These are phyloP conservation scores for Fusarium coffeatum DNA, from an alignment of 2,329 filamentous ascomycete genomes.

Conservation along the genomic window DNA sequence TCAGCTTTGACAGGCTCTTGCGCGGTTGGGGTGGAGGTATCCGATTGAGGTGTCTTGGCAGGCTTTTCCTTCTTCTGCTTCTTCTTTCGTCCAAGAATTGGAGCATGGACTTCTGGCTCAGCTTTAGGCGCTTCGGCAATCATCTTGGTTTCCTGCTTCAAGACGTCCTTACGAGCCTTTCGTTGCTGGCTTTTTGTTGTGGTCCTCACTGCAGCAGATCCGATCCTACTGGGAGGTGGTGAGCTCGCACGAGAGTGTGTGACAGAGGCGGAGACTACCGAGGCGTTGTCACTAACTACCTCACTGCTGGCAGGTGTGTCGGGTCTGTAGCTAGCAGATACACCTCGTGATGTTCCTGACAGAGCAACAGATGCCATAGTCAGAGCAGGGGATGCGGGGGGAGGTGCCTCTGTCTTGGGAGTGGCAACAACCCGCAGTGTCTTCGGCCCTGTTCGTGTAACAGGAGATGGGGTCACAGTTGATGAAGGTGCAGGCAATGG, in stretches of 20 bases:
- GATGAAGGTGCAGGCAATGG: conserved; percentile 62
- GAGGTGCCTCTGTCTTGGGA: conserved; percentile 69
- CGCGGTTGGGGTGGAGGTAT: conserved; percentile 3
- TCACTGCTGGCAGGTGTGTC: conserved; percentile 77
- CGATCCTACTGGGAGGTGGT: conserved; percentile 73
- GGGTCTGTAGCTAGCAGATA: conserved; percentile 63
- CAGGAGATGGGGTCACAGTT: conserved; percentile 60
- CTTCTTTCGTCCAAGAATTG: conserved; percentile 83
- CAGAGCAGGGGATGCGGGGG: conserved; percentile 50
- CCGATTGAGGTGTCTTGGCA: conserved; percentile 36
- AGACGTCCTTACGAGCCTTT: conserved; percentile 77
- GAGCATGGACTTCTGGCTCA: conserved; percentile 71
- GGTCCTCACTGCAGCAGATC: conserved; percentile 73
- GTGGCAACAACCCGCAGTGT: conserved; percentile 77
- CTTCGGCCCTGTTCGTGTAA: conserved; percentile 66
- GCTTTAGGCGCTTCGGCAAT: conserved; percentile 63
- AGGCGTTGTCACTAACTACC: conserved; percentile 80
- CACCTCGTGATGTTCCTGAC: conserved; percentile 46
- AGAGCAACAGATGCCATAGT: conserved; percentile 49
- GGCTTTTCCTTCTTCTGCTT: conserved; percentile 82
- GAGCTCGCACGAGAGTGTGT: conserved; percentile 77
- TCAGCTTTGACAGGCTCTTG: conserved; percentile 32
- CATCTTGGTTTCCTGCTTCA: conserved; percentile 70
- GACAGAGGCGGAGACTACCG: conserved; percentile 76
- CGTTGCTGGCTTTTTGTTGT: conserved; percentile 84